phyloP scores from a whole-genome alignment of 805 yeast genomes.

The Yamadazyma takamatsuzukensis region DNA sequence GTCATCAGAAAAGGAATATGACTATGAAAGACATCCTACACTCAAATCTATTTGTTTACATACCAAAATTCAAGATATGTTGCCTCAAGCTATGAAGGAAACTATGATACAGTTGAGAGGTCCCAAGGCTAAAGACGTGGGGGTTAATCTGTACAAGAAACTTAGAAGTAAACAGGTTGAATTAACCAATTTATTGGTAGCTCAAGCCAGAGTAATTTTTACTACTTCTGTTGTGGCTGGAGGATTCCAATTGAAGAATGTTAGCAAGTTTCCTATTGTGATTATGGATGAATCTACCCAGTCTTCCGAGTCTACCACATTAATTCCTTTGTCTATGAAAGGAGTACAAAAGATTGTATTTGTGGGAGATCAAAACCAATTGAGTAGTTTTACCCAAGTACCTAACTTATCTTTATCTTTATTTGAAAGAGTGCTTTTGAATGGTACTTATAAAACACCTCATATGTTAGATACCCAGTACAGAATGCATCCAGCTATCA shows the following conservation, averaged over 20 bases:
- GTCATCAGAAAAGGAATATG: slow-evolving; percentile 57
- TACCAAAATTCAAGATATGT: slow-evolving; percentile 49
- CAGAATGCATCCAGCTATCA: slow-evolving; percentile 63
- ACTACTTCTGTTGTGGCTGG: slow-evolving; percentile 75
- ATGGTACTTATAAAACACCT: slow-evolving; percentile 58
- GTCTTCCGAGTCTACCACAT: slow-evolving; percentile 67
- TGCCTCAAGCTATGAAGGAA: slow-evolving; percentile 45
- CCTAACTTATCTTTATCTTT: slow-evolving; percentile 64
- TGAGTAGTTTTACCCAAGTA: slow-evolving; percentile 67
- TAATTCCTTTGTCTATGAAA: slow-evolving; percentile 67
- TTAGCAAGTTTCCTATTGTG: slow-evolving; percentile 57
- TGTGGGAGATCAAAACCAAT: slow-evolving; percentile 75
- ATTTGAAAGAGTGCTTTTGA: slow-evolving; percentile 62
- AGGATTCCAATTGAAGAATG: slow-evolving; percentile 55
- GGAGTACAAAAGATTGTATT: slow-evolving; percentile 65
- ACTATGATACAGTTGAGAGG: slow-evolving; percentile 40
- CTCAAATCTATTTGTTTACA: slow-evolving; percentile 61
- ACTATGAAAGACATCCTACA: slow-evolving; percentile 55
- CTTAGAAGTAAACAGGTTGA: slow-evolving; percentile 41
- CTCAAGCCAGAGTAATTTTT: slow-evolving; percentile 66
- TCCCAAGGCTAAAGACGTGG: slow-evolving; percentile 31
- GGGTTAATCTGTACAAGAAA: slow-evolving; percentile 49
- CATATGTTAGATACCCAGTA: slow-evolving; percentile 69
- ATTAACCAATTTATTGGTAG: slow-evolving; percentile 47
- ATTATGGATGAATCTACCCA: slow-evolving; percentile 81